phyloP scores from a whole-genome alignment of 2,329 filamentous ascomycete genomes.

The Diaporthe sp. region DNA sequence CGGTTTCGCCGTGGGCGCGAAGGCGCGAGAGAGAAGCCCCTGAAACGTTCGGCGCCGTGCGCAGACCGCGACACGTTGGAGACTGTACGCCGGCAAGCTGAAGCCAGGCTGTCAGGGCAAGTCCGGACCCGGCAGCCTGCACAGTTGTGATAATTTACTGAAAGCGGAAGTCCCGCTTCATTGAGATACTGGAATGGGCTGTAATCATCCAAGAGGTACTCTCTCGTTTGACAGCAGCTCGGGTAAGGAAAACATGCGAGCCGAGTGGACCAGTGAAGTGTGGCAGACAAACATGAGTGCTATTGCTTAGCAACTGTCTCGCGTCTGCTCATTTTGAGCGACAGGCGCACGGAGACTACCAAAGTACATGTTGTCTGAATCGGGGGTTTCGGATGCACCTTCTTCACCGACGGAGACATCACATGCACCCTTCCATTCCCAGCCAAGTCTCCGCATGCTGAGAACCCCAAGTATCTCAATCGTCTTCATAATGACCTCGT shows the following conservation, averaged over 20 bases:
- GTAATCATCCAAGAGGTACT: background rate
- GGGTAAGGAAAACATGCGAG: background rate
- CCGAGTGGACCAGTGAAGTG: background rate
- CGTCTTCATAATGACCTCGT: background rate
- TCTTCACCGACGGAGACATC: background rate
- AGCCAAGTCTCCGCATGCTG: background rate
- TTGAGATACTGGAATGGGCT: background rate
- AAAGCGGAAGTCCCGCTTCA: background rate
- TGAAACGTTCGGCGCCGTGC: conserved; percentile 15
- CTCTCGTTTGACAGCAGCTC: background rate
- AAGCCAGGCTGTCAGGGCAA: background rate
- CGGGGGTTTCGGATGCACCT: background rate
- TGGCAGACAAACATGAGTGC: background rate
- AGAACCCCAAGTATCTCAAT: background rate
- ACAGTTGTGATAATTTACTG: background rate
- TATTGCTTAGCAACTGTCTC: background rate
- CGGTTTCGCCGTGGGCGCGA: conserved; percentile 22
- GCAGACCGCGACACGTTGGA: background rate
- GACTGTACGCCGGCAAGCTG: background rate
- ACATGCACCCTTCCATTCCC: background rate
- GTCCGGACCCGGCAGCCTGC: background rate
- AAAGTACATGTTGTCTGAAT: background rate
- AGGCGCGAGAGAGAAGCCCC: conserved; percentile 17
- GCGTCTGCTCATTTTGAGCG: background rate
- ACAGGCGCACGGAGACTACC: background rate